These are phyloP conservation scores for Hypocreales sp. DNA, from an alignment of 2,329 filamentous ascomycete species.

Conservation along the genomic window DNA sequence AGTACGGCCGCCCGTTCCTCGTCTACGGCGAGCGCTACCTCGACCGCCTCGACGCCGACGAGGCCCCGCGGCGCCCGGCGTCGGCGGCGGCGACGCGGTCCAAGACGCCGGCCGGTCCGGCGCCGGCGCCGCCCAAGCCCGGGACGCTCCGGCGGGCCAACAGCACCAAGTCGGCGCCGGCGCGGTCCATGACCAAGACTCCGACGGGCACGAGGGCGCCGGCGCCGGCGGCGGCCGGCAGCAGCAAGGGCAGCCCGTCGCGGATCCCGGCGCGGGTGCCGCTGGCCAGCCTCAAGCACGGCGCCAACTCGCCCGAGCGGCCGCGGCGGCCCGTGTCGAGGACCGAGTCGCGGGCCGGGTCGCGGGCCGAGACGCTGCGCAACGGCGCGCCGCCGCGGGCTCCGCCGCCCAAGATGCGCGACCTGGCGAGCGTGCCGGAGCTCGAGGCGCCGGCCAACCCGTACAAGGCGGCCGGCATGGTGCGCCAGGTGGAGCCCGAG, in stretches of 20 bases:
- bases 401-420: slow-evolving; percentile 86
- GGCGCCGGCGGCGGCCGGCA: slow-evolving; percentile 11
- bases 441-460: slow-evolving; percentile 33
- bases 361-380: slow-evolving; percentile 30
- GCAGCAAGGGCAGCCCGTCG: slow-evolving; percentile 18
- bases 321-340: slow-evolving; percentile 26
- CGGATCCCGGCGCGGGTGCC: slow-evolving; percentile 57
- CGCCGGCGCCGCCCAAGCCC: slow-evolving; percentile 26
- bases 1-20: slow-evolving; percentile 84
- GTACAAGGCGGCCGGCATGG: slow-evolving; percentile 32
- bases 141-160: slow-evolving; percentile 10
- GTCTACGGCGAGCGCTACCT: slow-evolving; percentile 88
- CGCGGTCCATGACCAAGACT: slow-evolving; percentile 34
- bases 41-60: slow-evolving; percentile 58
- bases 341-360: slow-evolving; percentile 22
- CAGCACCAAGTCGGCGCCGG: slow-evolving; percentile 17
- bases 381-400: slow-evolving; percentile 44
- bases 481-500: slow-evolving; percentile 53
- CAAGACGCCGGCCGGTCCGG: slow-evolving; percentile 58
- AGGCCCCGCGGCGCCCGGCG: slow-evolving; percentile 39
- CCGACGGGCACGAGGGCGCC: slow-evolving; percentile 22
- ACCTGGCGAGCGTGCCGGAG: slow-evolving; percentile 41
- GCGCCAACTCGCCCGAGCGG: slow-evolving; percentile 71
- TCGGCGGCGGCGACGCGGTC: slow-evolving; percentile 37
- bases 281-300: slow-evolving; percentile 52